Evolutionary conservation across 768 basidiomycete species (phyloP).

Genomic region (Cubamyces lactineus): DNA sequence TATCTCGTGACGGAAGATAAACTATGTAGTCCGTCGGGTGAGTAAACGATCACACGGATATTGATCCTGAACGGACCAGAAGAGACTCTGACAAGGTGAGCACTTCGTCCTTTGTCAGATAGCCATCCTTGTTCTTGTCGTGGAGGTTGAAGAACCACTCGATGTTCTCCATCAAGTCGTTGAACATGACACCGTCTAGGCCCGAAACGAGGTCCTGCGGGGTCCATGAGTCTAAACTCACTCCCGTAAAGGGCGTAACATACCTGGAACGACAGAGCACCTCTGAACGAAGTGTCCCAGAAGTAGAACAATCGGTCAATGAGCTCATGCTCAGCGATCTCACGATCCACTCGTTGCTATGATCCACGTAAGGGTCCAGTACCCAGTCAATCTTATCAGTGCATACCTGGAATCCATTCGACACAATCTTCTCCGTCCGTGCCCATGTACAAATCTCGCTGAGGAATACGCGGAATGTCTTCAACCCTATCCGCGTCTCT

Average conservation of each 20-base stretch:
- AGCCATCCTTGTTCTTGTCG: constrained; percentile 96
- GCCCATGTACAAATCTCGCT: constrained; percentile 97
- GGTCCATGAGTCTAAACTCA: neutral
- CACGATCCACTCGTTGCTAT: constrained; percentile 85
- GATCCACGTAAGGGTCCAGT: neutral
- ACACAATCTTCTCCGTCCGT: constrained; percentile 87
- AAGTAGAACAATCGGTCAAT: constrained; percentile 93
- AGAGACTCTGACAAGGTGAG: constrained; percentile 93
- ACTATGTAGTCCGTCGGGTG: constrained; percentile 50
- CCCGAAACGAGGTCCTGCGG: constrained; percentile 85
- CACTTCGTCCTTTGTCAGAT: constrained; percentile 94
- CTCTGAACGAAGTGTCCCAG: constrained; percentile 85
- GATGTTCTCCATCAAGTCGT: constrained; percentile 97
- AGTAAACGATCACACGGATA: constrained; percentile 16
- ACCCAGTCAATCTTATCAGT: constrained; percentile 1
- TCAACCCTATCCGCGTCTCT: constrained; percentile 86
- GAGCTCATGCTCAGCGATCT: constrained; percentile 94
- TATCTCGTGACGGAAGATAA: constrained; percentile 96
- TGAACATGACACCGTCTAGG: constrained; percentile 90
- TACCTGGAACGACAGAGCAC: constrained; percentile 90
- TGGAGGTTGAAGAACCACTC: constrained; percentile 98
- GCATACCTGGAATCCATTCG: constrained; percentile 85
- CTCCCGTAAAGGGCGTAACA: constrained; percentile 19
- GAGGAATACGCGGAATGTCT: constrained; percentile 87
- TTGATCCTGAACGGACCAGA: constrained; percentile 55